Evolutionary conservation across 73 alveolate species (phyloP).

Genomic region (Uronychia setigera): DNA sequence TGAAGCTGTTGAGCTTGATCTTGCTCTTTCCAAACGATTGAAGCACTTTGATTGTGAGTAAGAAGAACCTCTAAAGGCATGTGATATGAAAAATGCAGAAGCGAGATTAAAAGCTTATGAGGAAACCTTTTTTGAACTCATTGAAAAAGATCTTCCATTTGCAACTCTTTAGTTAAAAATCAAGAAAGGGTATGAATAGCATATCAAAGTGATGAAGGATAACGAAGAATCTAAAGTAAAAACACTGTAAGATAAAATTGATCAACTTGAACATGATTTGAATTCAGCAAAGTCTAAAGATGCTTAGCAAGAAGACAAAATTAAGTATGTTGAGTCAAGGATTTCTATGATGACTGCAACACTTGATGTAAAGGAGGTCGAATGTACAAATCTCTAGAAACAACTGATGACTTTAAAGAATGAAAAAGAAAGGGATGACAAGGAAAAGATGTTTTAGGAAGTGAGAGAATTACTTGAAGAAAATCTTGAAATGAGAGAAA

Average conservation of each 20-base stretch:
- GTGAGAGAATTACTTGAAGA: conserved; percentile 16
- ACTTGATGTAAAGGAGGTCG: background rate
- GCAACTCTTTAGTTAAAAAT: background rate
- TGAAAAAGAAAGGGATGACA: background rate
- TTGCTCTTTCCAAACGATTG: background rate
- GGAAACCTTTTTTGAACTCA: background rate
- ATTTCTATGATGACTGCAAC: background rate
- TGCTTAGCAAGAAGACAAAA: background rate
- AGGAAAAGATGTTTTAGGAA: background rate
- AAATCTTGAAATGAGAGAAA: conserved; percentile 18
- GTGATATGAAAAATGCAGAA: background rate
- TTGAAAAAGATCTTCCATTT: background rate
- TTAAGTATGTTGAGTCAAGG: background rate
- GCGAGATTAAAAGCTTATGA: background rate
- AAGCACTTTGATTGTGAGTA: background rate
- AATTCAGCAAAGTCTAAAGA: background rate
- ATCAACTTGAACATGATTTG: background rate
- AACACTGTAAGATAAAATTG: too few relatives aligned
- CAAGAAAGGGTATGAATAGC: background rate
- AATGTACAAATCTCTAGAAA: background rate
- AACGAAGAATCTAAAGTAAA: background rate
- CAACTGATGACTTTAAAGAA: background rate
- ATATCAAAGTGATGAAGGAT: background rate
- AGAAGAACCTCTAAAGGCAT: background rate
- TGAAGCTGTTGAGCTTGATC: background rate